Conservation (phyloP, 2,329 filamentous ascomycete species). For the Aspergillus hortae region DNA sequence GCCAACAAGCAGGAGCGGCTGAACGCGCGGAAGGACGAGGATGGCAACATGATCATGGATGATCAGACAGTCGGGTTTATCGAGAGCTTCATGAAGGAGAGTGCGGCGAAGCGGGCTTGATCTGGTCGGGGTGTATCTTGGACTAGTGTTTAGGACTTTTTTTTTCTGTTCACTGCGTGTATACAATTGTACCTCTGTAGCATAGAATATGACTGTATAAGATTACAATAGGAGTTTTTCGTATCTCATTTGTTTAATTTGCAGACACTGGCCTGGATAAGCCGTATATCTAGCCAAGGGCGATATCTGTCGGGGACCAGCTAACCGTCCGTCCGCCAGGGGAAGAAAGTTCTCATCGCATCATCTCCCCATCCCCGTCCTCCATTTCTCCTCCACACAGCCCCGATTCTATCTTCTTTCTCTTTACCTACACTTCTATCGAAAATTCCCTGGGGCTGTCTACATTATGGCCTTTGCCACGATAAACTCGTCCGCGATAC, state of each 20-base stretch:
- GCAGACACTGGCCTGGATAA: no score
- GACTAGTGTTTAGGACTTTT: constrained; percentile 4
- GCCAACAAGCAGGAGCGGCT: constrained; percentile 35
- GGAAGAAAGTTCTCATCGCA: constrained; percentile 14
- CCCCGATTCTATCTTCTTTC: not conserved
- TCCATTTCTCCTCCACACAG: not conserved
- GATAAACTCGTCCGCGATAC: constrained; percentile 22
- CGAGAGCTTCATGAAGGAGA: constrained; percentile 31
- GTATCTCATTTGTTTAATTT: no score
- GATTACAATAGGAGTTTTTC: not conserved
- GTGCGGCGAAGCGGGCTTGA: constrained; percentile 14
- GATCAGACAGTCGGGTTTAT: constrained; percentile 34
- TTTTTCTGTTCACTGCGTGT: constrained; percentile 15
- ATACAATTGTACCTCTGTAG: constrained; percentile 23
- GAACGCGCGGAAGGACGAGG: constrained; percentile 32
- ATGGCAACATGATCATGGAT: constrained; percentile 35
- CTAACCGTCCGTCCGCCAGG: constrained; percentile 15
- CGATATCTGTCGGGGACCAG: not conserved
- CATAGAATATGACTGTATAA: constrained; percentile 23
- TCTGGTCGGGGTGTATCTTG: not conserved
- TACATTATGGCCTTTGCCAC: constrained; percentile 36
- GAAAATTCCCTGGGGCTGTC: not conserved
- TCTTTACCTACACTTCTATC: constrained; percentile 11
- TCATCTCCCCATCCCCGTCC: constrained; percentile 5
- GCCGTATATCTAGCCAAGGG: not conserved